Evolutionary conservation across 2,329 filamentous ascomycete species (phyloP).

Genomic region (Sarocladiaceae sp.): DNA sequence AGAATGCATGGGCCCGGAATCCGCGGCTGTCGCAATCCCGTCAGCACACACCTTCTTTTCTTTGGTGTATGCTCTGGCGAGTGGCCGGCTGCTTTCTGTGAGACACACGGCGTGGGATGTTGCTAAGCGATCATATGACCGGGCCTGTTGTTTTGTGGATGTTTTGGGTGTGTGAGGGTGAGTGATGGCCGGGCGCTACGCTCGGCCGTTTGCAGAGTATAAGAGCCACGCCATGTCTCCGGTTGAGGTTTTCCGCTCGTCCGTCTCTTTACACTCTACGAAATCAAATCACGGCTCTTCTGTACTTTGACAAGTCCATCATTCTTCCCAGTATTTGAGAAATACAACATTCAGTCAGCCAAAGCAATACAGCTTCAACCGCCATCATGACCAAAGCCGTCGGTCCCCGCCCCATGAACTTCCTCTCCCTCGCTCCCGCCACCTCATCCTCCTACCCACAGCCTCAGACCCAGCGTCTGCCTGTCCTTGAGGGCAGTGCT

Average conservation of each 20-base stretch:
- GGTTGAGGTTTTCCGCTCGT: slow-evolving; percentile 1
- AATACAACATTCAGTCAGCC: background rate
- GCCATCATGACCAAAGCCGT: slow-evolving; percentile 3
- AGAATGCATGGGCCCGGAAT: too few species aligned
- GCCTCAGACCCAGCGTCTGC: slow-evolving; percentile 17
- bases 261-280: background rate
- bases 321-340: background rate
- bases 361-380: background rate
- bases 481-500: slow-evolving; percentile 22
- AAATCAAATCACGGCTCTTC: background rate
- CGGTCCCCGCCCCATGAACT: slow-evolving; percentile 21
- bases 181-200: too few species aligned
- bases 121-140: too few species aligned
- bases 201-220: too few species aligned
- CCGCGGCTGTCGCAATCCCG: too few species aligned
- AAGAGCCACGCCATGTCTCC: background rate
- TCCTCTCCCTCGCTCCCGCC: slow-evolving; percentile 53
- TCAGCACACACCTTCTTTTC: too few species aligned
- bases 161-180: background rate
- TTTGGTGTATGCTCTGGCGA: too few species aligned
- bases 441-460: slow-evolving; percentile 51
- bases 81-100: too few species aligned
- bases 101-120: too few species aligned
- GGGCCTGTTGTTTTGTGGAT: background rate
- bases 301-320: background rate